Evolutionary conservation across 805 yeast genomes (phyloP), one percentile per base, ranked within the genome.

Genomic region (Kodamaea kakaduensis): DNA sequence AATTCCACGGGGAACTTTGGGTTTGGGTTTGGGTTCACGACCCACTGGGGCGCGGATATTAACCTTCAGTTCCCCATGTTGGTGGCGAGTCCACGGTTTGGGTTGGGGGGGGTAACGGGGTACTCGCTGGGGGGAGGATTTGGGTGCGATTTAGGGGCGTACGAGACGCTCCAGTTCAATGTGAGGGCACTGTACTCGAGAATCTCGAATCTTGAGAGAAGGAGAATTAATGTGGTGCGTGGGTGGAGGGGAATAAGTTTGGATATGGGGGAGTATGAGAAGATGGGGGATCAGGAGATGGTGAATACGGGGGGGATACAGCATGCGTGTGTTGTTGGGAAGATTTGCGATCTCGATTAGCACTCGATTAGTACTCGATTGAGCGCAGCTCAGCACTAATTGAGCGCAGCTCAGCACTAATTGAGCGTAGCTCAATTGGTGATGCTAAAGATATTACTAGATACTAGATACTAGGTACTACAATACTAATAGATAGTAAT

Each of bases 281-380:
- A 16, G n/a, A 21, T 33, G 18, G 36, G 14, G 5, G 30, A 30
- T 10, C 18, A 28, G 9, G 12, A 8, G 5, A 10, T 32, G 8
- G 25, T 27, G 4, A 29, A 26, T 10, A 15, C 25, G 3, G 29
- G 25, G 14, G 33, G 28, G 9, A 24, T 41, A 8, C 32, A 36
- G 9, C 32, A 28, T 4, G 45, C 42, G 9, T 41, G 45, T 32
- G 36, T 41, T 6, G 37, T 41, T 7, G 34, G 37, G 29, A 14
- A 12, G 10, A 13, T n/a, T n/a, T n/a, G n/a, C n/a, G n/a, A n/a
- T n/a, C n/a, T n/a, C n/a, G n/a, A n/a, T n/a, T n/a, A n/a, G n/a
- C n/a, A n/a, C n/a, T n/a, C n/a, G n/a, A n/a, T n/a, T n/a, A n/a
- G n/a, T n/a, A n/a, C n/a, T n/a, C n/a, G n/a, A n/a, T n/a, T n/a